Conservation (phyloP, 495 filamentous ascomycete species). For the Penicillium desertorum region DNA sequence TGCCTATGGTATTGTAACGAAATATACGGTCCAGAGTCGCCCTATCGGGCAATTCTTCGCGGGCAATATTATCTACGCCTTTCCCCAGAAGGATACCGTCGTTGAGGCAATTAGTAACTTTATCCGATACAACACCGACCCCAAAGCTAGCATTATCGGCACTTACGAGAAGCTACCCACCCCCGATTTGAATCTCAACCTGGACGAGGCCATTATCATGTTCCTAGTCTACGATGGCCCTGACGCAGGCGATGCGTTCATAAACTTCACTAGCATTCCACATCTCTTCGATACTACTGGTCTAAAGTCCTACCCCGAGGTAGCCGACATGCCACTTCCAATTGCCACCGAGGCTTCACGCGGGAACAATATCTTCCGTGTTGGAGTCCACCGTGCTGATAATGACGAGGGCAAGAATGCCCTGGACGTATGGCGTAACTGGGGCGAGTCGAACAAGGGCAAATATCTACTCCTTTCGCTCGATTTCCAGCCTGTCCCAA, state of each 20-base stretch:
- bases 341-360: constrained; percentile 29
- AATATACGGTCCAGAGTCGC: constrained; percentile 32
- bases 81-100: constrained; percentile 26
- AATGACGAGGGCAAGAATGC: constrained; percentile 26
- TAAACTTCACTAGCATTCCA: constrained; percentile 33
- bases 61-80: constrained; percentile 33
- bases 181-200: constrained; percentile 26
- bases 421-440: constrained; percentile 28
- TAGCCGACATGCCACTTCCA: constrained; percentile 36
- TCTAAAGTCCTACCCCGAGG: constrained; percentile 31
- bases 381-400: constrained; percentile 32
- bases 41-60: constrained; percentile 31
- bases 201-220: constrained; percentile 36
- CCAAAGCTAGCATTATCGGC: constrained; percentile 35
- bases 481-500: constrained; percentile 36
- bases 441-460: constrained; percentile 34
- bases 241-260: constrained; percentile 31
- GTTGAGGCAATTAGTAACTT: constrained; percentile 32
- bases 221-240: constrained; percentile 40
- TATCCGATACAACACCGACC: constrained; percentile 35
- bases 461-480: constrained; percentile 32
- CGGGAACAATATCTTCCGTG: constrained; percentile 36
- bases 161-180: constrained; percentile 33
- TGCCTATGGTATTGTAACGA: constrained; percentile 50
- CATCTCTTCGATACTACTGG: constrained; percentile 26